phyloP scores from a whole-genome alignment of 2,329 filamentous ascomycete species.

The Cladophialophora yegresii region DNA sequence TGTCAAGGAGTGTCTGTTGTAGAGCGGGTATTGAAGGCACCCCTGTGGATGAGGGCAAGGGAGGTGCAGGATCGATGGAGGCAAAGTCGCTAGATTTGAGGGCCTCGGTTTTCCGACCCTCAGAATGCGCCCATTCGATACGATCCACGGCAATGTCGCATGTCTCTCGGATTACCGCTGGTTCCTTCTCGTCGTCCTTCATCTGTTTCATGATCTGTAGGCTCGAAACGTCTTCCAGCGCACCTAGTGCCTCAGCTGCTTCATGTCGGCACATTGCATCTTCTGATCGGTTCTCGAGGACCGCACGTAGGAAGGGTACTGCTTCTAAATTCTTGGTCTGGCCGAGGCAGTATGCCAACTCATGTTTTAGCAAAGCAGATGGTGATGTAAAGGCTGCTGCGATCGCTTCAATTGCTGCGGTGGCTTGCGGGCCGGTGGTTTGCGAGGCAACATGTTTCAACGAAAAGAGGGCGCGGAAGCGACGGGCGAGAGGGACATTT shows the following conservation, averaged over 20 bases:
- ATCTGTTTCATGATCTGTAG: conserved; percentile 72
- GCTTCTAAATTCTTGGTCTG: conserved; percentile 80
- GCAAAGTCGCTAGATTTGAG: conserved; percentile 87
- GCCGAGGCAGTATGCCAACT: conserved; percentile 93
- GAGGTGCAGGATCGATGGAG: conserved; percentile 92
- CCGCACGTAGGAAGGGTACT: conserved; percentile 69
- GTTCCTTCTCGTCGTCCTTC: conserved; percentile 73
- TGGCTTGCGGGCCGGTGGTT: conserved; percentile 58
- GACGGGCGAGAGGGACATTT: conserved; percentile 75
- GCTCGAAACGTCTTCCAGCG: conserved; percentile 73
- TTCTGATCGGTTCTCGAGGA: conserved; percentile 76
- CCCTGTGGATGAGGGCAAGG: conserved; percentile 68
- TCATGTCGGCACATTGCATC: conserved; percentile 96
- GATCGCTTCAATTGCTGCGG: conserved; percentile 74
- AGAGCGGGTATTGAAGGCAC: conserved; percentile 71
- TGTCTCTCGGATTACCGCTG: conserved; percentile 83
- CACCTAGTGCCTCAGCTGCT: conserved; percentile 90
- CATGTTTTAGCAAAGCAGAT: conserved; percentile 91
- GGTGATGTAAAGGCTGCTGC: conserved; percentile 81
- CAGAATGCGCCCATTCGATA: conserved; percentile 87
- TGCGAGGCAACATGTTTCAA: conserved; percentile 87
- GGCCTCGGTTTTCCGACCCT: conserved; percentile 70
- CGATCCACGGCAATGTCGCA: conserved; percentile 95
- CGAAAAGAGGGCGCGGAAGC: conserved; percentile 96
- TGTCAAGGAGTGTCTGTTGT: conserved; percentile 75